Base-by-base conservation (phyloP, 257 asterid species). In the Oldenlandia corymbosa region DNA sequence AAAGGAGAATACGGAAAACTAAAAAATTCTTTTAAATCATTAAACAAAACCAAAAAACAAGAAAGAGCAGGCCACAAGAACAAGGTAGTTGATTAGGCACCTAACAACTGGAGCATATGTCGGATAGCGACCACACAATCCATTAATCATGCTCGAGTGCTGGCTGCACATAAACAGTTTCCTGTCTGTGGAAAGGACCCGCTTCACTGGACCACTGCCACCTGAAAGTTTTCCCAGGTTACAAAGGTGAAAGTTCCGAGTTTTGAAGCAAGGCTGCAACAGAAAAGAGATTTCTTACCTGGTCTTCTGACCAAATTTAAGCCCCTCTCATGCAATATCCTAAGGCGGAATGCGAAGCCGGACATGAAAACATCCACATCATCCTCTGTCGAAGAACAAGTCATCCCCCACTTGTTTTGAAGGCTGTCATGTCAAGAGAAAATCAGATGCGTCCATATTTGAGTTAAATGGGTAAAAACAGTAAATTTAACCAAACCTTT, bases 341-440 rank as follows among this genome's bases (percentile, higher is more conserved):
- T 87, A 41, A 93, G 91, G 63, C 96, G 96, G 83, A 93, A 93
- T 67, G 97, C 96, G 80, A 87, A 93, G 68, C 99, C 99, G 49
- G 94, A 87, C 81, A 84, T 76, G 62, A 89, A 72, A 77, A 93
- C 73, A 76, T 93, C 97, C 28, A 87, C 92, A 68, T 87, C 86
- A 75, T 87, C 85, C 77, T 85, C 99, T 36, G 96, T 85, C 66
- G 97, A 94, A 14, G 86, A 80, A 73, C 88, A 84, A 47, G 66
- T 49, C 75, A 84, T 81, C 65, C 96, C 88, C 72, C 74, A 76
- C 55, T 79, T 84, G 68, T 73, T 71, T 65, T 85, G 88, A 73
- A 93, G 97, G 75, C 99, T 93, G 85, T 59, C 75, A 78, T 59
- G 59, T 69, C 60, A 57, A 49, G 54, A 49, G 54, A 66, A 41